Percentiles rank a stretch among this genome's conserved stretches.
These are phyloP conservation scores for Gossypioides kirkii DNA, from an alignment of 345 rosid species.

Conservation along the genomic window DNA sequence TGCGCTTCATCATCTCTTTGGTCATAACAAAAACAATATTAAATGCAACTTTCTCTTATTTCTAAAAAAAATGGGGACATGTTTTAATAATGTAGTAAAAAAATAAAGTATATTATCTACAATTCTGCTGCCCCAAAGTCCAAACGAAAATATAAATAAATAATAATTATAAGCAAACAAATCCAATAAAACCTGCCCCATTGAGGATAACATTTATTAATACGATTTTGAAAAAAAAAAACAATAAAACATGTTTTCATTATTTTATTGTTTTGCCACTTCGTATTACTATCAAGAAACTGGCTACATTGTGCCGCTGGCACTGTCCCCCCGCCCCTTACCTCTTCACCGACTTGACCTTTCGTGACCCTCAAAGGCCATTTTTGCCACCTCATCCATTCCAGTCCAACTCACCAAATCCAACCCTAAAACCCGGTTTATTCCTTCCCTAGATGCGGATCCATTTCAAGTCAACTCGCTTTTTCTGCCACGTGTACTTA, in stretches of 20 bases:
- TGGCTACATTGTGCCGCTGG: neutral
- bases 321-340: neutral
- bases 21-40: too few species aligned
- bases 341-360: neutral
- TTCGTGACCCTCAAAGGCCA: slow-evolving; percentile 1
- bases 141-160: too few species aligned
- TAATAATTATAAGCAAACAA: neutral
- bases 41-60: too few species aligned
- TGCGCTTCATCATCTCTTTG: too few species aligned
- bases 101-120: too few species aligned
- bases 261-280: neutral
- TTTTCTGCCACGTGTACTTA: neutral
- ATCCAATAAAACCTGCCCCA: slow-evolving; percentile 37
- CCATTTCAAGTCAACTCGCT: neutral
- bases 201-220: neutral
- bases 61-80: too few species aligned
- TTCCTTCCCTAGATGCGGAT: neutral
- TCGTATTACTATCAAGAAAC: neutral
- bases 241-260: neutral
- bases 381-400: neutral
- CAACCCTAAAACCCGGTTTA: neutral
- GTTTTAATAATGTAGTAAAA: too few species aligned
- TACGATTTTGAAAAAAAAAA: neutral
- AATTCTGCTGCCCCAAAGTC: too few species aligned
- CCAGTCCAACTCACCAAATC: neutral